Base-by-base conservation (phyloP, 805 yeast species). In the Tetrapisispora phaffii region DNA sequence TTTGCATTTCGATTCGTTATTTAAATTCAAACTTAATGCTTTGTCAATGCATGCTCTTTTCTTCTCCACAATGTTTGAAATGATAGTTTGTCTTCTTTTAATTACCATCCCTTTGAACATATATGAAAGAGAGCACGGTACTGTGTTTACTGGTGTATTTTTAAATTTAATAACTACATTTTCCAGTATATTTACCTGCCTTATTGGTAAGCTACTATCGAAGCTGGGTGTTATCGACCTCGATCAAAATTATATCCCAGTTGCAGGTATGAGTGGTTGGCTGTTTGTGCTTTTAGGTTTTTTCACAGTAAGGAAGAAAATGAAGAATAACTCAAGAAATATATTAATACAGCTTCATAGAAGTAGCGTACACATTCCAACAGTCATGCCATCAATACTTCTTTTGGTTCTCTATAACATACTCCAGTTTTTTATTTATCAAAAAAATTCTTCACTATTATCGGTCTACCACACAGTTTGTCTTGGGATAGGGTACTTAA, bases 71-170 rank as follows among this genome's bases (percentile, higher is more conserved):
- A 49, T 76, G 20, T 47, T 79, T 44, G 95, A 85, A 59, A 66
- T 87, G 59, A 39, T 74, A 4, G 62, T 82, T 54, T 85, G 85
- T 55, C 47, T 77, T 7, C 48, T 77, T 31, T 73, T 82, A 1
- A 59, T 87, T 38, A 67, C 74, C 45, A 74, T 82, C 0, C 79
- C 84, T 21, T 62, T 86, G 55, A 68, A 80, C 12, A 69, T 71
- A 42, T 87, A 80, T 62, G 96, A 87, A 67, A 67, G 71, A 46
- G 59, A 65, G 21, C 82, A 85, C 56, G 97, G 97, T 7, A 87
- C 97, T 0, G 82, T 88, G 3, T 78, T 85, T 62, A 83, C 95
- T 4, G 96, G 94, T 3, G 70, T 88, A 40, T 80, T 87, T 13
- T 68, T 88, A 46, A 87, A 86, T 60, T 55, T 84, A 21, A 63